A percentile compares a stretch with the other conserved stretches of the same genome.
Conservation (phyloP, 2,329 filamentous ascomycete genomes). For the Lasiodiplodia hormozganensis region DNA sequence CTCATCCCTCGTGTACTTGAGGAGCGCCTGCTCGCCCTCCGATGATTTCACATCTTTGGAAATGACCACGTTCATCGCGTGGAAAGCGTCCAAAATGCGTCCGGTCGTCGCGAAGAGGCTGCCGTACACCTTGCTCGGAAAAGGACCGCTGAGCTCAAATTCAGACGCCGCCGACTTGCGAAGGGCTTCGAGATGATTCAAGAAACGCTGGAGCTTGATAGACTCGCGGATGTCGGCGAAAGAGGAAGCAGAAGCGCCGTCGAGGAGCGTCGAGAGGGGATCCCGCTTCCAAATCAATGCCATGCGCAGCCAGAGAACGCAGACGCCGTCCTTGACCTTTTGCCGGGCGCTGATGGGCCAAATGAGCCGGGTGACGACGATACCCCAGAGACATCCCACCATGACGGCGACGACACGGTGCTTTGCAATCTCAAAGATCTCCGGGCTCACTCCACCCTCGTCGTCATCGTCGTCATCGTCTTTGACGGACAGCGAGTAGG, state of each 20-base stretch:
- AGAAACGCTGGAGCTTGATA: slow-evolving; percentile 81
- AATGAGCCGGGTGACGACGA: slow-evolving; percentile 85
- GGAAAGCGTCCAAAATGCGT: slow-evolving; percentile 89
- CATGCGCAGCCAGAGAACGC: slow-evolving; percentile 92
- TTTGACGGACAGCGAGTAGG: slow-evolving; percentile 83
- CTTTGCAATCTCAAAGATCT: slow-evolving; percentile 85
- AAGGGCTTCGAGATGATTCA: slow-evolving; percentile 74
- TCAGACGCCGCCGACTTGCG: slow-evolving; percentile 78
- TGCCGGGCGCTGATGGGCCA: slow-evolving; percentile 92
- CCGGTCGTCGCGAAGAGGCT: slow-evolving; percentile 81
- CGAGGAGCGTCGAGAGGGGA: slow-evolving; percentile 74
- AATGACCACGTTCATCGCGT: slow-evolving; percentile 94
- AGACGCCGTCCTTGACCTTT: slow-evolving; percentile 88
- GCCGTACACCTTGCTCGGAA: slow-evolving; percentile 75
- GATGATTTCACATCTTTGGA: slow-evolving; percentile 78
- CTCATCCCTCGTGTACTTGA: slow-evolving; percentile 81
- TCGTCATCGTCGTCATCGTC: slow-evolving; percentile 84
- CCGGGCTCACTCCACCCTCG: slow-evolving; percentile 81
- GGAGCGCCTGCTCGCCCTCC: slow-evolving; percentile 79
- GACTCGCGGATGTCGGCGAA: slow-evolving; percentile 93
- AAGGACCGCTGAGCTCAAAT: slow-evolving; percentile 87
- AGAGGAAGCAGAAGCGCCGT: slow-evolving; percentile 49
- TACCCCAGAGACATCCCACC: slow-evolving; percentile 87
- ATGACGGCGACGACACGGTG: slow-evolving; percentile 89
- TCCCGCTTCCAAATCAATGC: slow-evolving; percentile 96